Conservation (phyloP, 129 eudicot genomes). For the Daucus carota region DNA sequence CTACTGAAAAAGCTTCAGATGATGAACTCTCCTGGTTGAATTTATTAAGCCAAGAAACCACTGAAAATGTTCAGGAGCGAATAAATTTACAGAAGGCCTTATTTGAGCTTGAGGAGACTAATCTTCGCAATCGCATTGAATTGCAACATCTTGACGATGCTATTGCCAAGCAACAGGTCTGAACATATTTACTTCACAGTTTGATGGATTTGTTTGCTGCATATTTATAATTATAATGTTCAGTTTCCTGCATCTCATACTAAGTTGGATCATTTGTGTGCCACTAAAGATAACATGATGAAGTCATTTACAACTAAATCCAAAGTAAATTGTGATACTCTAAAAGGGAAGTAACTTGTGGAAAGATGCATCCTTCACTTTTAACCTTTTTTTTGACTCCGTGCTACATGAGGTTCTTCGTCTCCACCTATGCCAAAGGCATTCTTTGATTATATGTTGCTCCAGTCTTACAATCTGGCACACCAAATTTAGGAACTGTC, state of each 20-base stretch:
- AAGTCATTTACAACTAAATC: background rate
- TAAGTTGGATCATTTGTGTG: background rate
- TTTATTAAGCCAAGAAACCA: slow-evolving; percentile 76
- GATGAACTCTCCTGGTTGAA: slow-evolving; percentile 83
- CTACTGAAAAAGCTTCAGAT: slow-evolving; percentile 58
- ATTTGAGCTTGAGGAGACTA: slow-evolving; percentile 84
- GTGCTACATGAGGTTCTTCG: background rate
- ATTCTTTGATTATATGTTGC: too few species aligned
- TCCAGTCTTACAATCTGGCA: background rate
- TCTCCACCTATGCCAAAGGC: too few species aligned
- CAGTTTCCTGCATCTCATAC: background rate
- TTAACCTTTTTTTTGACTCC: background rate
- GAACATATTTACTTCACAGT: background rate
- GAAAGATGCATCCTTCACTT: background rate
- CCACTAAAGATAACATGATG: background rate
- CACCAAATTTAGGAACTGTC: background rate
- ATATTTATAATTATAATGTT: background rate
- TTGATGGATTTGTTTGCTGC: background rate
- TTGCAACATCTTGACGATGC: slow-evolving; percentile 84
- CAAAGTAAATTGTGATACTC: background rate
- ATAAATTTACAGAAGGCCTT: slow-evolving; percentile 91
- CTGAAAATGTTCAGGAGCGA: slow-evolving; percentile 92
- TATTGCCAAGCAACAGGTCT: slow-evolving; percentile 78
- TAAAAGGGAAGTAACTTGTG: background rate
- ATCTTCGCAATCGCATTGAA: slow-evolving; percentile 72